Evolutionary conservation across 768 basidiomycete species (phyloP), one percentile per base, ranked within the genome.

Genomic region (Baorangia bicolor): DNA sequence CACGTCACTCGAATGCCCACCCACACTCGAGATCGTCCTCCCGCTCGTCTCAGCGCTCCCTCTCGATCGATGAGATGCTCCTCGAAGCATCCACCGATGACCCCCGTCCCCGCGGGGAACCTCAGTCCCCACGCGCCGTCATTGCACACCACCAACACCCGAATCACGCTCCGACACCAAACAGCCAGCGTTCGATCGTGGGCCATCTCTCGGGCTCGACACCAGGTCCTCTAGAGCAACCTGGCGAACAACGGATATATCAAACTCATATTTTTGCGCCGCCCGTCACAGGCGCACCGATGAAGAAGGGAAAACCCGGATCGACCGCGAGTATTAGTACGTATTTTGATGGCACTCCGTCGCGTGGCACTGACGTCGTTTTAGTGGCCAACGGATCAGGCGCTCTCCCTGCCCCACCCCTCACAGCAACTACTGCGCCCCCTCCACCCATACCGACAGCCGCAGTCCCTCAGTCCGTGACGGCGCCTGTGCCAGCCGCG

Each of bases 241-340:
- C 73, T 1, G 68, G 74, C 27, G 72, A 78, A 51, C 66, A 75
- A 10, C 67, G 77, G 37, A 76, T 74, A 23, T 83, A 83, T 56
- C 83, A 85, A 57, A 86, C 83, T 0, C 87, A 88, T 65, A 81
- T 87, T 13, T 90, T 90, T 63, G 85, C 87, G 8, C 85, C 87
- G 3, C 82, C 84, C 4, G 85, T 88, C 8, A 89, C 83, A 0
- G 88, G 88, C 52, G 86, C 88, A 4, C 86, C 87, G 2, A 78
- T 78, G 18, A 88, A 88, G 74, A 87, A 87, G 73, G 69, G 70
- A 34, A 86, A 88, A 68, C 80, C 62, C 30, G 58, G 64, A 23
- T 58, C 63, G 6, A 61, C 52, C 25, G n/a, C 60, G 37, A 63
- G 41, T 5, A 54, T 69, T n/a, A 42, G 71, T 72, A 35, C 54